phyloP scores from a whole-genome alignment of 176 grass and related monocot species.

The Aegilops sharonensis region DNA sequence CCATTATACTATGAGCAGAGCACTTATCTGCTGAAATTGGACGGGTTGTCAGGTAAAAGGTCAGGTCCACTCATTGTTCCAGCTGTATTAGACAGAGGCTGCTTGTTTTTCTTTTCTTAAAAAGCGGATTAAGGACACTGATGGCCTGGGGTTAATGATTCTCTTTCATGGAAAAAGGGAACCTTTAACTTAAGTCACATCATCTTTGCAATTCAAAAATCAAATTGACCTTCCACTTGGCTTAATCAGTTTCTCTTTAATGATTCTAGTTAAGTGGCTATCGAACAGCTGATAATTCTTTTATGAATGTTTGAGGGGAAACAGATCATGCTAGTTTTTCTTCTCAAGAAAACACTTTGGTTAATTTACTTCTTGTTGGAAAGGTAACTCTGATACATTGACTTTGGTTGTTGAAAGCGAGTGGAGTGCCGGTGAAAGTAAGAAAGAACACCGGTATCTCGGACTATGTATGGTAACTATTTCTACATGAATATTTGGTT shows the following conservation, averaged over 20 bases:
- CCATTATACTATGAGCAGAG: constrained; percentile 3
- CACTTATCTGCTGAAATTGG: constrained; percentile 21
- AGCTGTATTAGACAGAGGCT: constrained; percentile 39
- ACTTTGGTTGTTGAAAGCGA: constrained; percentile 2
- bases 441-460: neutral
- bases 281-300: neutral
- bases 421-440: neutral
- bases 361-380: neutral
- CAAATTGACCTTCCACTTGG: neutral
- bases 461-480: neutral
- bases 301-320: neutral
- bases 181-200: constrained; percentile 32
- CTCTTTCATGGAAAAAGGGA: constrained; percentile 25
- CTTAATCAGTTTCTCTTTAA: neutral
- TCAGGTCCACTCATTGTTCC: constrained; percentile 42
- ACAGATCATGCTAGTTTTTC: neutral
- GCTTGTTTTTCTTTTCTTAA: constrained; percentile 35
- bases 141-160: constrained; percentile 46
- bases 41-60: constrained; percentile 41
- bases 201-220: constrained; percentile 14
- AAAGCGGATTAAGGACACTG: constrained; percentile 49
- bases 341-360: neutral
- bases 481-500: too few species aligned
- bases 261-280: neutral
- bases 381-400: neutral